Evolutionary conservation across 768 basidiomycete genomes (phyloP), one percentile per base, ranked within the genome.

Genomic region (Mycena latifolia): DNA sequence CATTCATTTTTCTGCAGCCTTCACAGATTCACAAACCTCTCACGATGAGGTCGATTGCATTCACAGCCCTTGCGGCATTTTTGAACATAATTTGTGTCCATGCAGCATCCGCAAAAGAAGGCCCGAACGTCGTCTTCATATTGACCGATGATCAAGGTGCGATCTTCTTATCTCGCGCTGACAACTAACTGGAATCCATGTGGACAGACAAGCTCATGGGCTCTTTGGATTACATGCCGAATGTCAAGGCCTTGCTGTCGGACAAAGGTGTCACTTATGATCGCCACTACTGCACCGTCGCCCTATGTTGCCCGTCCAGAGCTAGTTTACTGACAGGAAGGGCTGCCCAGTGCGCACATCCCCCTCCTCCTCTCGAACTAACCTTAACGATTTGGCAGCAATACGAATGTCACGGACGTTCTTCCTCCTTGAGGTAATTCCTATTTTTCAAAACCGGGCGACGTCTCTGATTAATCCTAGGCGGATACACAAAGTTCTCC

Each of bases 401-500:
- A 47, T 25, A 58, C 56, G 2, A 58, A 58, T 14, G 46, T 58
- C 11, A 58, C 56, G 10, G 28, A 46, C 22, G 17, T 58, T 35
- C 3, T 17, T 6, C 45, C 56, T 15, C 56, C 56, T 3, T 48
- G 47, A 29, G 45, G 56, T 58, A 58, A 14, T 12, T 27, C 3
- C 25, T 6, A 33, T 11, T 12, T 29, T 33, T 29, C 43, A 14
- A 46, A 14, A 37, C 1, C 15, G n/a, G n/a, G n/a, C n/a, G n/a
- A n/a, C n/a, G n/a, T 22, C 7, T 2, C n/a, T 5, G 14, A 4
- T 18, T 31, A 22, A 58, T 33, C 2, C 14, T n/a, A 58, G 56
- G 56, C 18, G 43, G 45, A 22, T 58, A 48, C n/a, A 1, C 31
- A 2, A 58, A 58, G 27, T 58, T 58, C 45, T 17, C 35, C n/a